A percentile compares a stretch with the other conserved stretches of the same genome.
phyloP scores from a whole-genome alignment of 2,329 filamentous ascomycete genomes.

The Fusarium odoratissimum region DNA sequence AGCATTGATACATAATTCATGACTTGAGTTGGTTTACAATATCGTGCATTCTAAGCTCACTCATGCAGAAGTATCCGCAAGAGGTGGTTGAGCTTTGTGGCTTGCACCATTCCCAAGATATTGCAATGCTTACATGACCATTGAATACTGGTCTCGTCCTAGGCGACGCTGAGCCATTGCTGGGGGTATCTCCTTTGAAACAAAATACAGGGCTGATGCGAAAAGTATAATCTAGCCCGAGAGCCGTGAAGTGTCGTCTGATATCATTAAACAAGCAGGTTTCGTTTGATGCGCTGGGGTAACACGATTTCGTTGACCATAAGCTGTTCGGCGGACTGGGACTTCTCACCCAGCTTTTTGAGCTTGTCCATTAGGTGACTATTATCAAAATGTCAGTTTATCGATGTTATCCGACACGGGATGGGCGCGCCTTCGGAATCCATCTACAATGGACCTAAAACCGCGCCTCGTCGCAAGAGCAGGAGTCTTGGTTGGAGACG shows the following conservation, averaged over 20 bases:
- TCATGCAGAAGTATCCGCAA: not conserved
- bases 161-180: slow-evolving; percentile 25
- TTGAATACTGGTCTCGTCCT: slow-evolving; percentile 1
- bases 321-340: slow-evolving; percentile 48
- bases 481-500: slow-evolving; percentile 14
- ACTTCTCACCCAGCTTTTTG: slow-evolving; percentile 57
- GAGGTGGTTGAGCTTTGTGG: not conserved
- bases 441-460: slow-evolving; percentile 43
- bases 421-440: slow-evolving; percentile 44
- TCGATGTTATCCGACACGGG: slow-evolving; percentile 45
- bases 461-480: slow-evolving; percentile 28
- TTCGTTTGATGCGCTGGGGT: slow-evolving; percentile 60
- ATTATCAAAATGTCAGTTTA: slow-evolving; percentile 47
- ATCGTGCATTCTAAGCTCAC: not conserved
- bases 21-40: not conserved
- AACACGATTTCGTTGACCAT: slow-evolving; percentile 49
- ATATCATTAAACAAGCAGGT: slow-evolving; percentile 39
- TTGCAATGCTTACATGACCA: not conserved
- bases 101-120: not conserved
- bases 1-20: slow-evolving; percentile 19
- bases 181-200: slow-evolving; percentile 32
- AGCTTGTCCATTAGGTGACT: slow-evolving; percentile 69
- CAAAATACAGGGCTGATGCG: slow-evolving; percentile 6
- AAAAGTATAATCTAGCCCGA: not conserved
- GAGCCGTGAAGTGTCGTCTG: not conserved